Evolutionary conservation across 2,329 filamentous ascomycete genomes (phyloP).

Genomic region (Xylariales sp.): DNA sequence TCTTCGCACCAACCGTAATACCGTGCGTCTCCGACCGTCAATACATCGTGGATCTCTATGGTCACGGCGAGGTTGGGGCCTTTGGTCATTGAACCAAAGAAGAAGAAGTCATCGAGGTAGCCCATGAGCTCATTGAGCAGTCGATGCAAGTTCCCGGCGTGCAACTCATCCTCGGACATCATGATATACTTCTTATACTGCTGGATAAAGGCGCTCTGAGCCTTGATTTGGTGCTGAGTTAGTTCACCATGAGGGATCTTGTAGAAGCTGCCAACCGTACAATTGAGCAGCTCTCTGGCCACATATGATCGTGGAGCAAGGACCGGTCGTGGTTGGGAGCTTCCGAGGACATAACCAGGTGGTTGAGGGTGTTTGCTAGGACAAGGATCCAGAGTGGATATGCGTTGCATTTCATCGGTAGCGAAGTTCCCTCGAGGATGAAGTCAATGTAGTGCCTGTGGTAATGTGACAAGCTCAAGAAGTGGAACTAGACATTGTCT

Average conservation of each 20-base stretch:
- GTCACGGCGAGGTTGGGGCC: too few relatives aligned
- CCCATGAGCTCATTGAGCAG: not conserved
- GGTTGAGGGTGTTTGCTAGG: not conserved
- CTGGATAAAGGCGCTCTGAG: not conserved
- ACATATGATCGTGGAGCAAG: not conserved
- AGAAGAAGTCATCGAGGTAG: not conserved
- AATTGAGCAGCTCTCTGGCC: not conserved
- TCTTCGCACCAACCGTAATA: too few relatives aligned
- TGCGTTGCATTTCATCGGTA: not conserved
- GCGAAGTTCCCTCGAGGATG: not conserved
- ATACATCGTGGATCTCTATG: too few relatives aligned
- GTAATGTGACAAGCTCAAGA: too few relatives aligned
- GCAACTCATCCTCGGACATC: too few relatives aligned
- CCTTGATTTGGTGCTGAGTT: not conserved
- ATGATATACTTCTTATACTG: too few relatives aligned
- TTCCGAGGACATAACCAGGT: not conserved
- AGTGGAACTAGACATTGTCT: too few relatives aligned
- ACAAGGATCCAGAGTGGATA: not conserved
- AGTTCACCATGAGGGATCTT: not conserved
- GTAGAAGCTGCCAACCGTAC: not conserved
- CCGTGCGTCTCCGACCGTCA: too few relatives aligned
- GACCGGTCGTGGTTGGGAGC: not conserved
- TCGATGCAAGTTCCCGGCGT: too few relatives aligned
- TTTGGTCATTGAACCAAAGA: slow-evolving; percentile 1
- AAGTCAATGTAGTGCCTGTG: too few relatives aligned